Evolutionary conservation across 2,329 filamentous ascomycete species (phyloP).

Genomic region (Graphium sp.): DNA sequence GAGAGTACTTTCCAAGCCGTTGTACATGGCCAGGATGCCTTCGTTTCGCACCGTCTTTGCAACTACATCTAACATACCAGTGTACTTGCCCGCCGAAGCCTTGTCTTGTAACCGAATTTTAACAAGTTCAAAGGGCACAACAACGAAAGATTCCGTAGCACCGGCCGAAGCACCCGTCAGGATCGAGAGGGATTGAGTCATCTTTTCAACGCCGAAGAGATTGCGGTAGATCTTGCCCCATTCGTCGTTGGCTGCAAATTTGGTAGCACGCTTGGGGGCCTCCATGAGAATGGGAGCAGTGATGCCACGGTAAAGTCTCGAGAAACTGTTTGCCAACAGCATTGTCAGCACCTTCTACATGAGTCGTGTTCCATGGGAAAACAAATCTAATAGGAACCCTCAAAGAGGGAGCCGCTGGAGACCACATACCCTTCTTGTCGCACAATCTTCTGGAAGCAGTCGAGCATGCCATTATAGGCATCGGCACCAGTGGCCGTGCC

Average conservation of each 20-base stretch:
- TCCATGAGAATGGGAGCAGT: conserved; percentile 95
- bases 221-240: conserved; percentile 93
- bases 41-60: conserved; percentile 70
- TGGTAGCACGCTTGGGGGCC: conserved; percentile 82
- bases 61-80: conserved; percentile 64
- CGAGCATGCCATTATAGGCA: conserved; percentile 89
- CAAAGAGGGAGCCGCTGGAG: conserved; percentile 2
- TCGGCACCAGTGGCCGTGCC: conserved; percentile 59
- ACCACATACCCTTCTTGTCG: conserved; percentile 73
- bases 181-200: conserved; percentile 82
- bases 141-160: conserved; percentile 89
- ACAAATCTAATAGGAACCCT: neutral
- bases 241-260: conserved; percentile 97
- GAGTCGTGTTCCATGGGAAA: neutral
- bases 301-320: conserved; percentile 89
- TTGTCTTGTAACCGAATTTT: conserved; percentile 97
- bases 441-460: conserved; percentile 96
- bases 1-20: conserved; percentile 88
- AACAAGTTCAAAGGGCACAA: conserved; percentile 94
- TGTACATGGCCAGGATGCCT: conserved; percentile 79
- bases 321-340: conserved; percentile 38
- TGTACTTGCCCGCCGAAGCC: conserved; percentile 79
- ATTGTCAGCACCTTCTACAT: conserved; percentile 1
- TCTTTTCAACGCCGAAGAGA: conserved; percentile 67
- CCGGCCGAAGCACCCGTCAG: conserved; percentile 89